Evolutionary conservation across 495 filamentous ascomycete species (phyloP).

Genomic region (Delitschia confertaspora): DNA sequence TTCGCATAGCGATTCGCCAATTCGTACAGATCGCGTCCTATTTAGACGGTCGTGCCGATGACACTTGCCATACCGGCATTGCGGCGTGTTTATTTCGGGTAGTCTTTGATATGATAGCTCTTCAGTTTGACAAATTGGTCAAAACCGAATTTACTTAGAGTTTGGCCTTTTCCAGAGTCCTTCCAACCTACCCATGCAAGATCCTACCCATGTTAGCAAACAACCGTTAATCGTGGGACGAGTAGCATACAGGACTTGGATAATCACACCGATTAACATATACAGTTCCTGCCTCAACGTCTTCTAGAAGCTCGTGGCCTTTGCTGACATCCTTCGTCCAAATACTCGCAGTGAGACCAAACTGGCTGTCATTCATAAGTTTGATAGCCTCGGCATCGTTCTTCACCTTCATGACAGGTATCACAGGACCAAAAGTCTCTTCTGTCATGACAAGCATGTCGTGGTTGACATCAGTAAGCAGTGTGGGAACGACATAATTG

Average conservation of each 20-base stretch:
- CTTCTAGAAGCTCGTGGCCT: conserved; percentile 69
- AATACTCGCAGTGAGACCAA: conserved; percentile 91
- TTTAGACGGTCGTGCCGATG: neutral
- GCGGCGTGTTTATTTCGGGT: conserved; percentile 48
- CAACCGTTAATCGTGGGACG: neutral
- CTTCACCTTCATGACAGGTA: conserved; percentile 87
- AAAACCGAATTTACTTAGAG: conserved; percentile 81
- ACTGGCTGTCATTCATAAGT: conserved; percentile 92
- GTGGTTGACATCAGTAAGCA: conserved; percentile 75
- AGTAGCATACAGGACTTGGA: conserved; percentile 69
- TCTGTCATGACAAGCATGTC: conserved; percentile 86
- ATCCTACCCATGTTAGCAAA: conserved; percentile 47
- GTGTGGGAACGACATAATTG: conserved; percentile 76
- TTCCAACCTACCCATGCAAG: conserved; percentile 99
- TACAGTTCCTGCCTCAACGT: conserved; percentile 87
- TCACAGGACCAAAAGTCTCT: conserved; percentile 92
- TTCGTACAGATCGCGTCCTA: too few relatives aligned
- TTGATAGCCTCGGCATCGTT: conserved; percentile 71
- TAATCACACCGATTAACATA: conserved; percentile 95
- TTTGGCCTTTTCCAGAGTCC: conserved; percentile 83
- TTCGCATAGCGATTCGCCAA: neutral
- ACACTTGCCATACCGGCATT: neutral
- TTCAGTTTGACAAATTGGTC: conserved; percentile 94
- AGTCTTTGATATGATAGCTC: conserved; percentile 89
- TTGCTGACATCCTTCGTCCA: conserved; percentile 84